Base-by-base conservation (phyloP, 1,139 yeast genomes). In the Blastobotrys niveus region DNA sequence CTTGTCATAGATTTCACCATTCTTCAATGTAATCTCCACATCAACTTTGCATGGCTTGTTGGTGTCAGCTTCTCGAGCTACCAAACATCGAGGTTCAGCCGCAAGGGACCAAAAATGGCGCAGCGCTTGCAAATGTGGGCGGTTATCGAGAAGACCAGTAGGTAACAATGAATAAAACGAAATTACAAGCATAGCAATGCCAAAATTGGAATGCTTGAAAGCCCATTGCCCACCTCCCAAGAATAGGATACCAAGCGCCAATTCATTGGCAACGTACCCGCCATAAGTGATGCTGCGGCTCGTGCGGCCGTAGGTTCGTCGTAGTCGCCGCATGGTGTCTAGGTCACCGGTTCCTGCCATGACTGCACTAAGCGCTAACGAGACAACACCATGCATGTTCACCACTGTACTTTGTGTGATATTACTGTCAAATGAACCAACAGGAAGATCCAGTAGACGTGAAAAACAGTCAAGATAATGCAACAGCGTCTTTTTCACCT, bases 291-390 rank as follows among this genome's bases (percentile, higher is more conserved):
- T 65, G 15, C 68, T 70, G 29, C 67, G 68, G 34, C 66, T 70
- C 0, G 78, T 73, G 22, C 73, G 74, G 19, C 77, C 82, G 59
- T 86, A 87, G 30, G 87, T 63, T 19, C 75, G 74, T 49, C 96
- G 72, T 35, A 87, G 66, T 46, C 96, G 70, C 56, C 91, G 73
- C 54, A 91, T 76, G 0, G 82, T 76, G 44, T 79, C 83, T 44
- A 89, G 65, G 60, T 91, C 96, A 1, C 98, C 98, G 19, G 89
- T 79, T 1, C 96, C 96, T 1, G 95, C 89, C 87, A 87, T 85
- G 0, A 88, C 74, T 27, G 86, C 70, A 0, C 96, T 76, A 12
- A 77, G 65, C 15, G 91, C 75, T 10, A 88, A 63, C 1, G 82
- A 75, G 21, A 87, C 56, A 1, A 82, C 67, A 53, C 80, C 79